Base-by-base conservation (phyloP, 2,329 filamentous ascomycete genomes). In the Tolypocladium ophioglossoides region DNA sequence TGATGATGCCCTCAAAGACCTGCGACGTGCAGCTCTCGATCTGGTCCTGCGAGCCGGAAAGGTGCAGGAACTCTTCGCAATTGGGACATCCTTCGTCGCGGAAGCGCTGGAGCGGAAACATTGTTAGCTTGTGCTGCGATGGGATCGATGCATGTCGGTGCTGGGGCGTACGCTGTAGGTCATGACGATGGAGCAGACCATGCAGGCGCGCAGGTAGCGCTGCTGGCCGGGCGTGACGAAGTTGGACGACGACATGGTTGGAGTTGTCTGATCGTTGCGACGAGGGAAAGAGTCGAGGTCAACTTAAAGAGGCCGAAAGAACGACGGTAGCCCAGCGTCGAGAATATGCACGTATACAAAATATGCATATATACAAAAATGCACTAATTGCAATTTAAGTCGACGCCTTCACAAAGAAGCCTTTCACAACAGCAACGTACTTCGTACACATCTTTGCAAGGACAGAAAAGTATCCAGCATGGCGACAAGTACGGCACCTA, bases 181-280 rank as follows among this genome's bases (percentile, higher is more conserved):
- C 78, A 92, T 90, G 60, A 97, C 89, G 68, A 97, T 87, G 53
- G 90, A 92, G 82, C 94, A 99, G 63, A 97, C 90, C 91, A 99
- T 96, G 78, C 94, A 99, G 66, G 94, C 94, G 72, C 94, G 91
- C 62, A 95, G 82, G 69, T 89, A 85, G 72, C 91, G 89, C 75
- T 87, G 84, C 72, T 94, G 88, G 68, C 78, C 79, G 8, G 87
- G 80, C 18, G 87, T 74, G 58, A 91, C 85, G 70, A 83, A 91
- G 70, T 84, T 86, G 46, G 59, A 55, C 54, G 58, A 49, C 48
- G 37, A 40, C 50, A 40, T 41, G 39, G 38, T 37, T 44, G 39
- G 27, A 18, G 18, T 11, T 48, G 18, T 34, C 27, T 16, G 44
- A 27, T 18, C 27, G 27, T 34, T 48, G 44, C 44, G 44, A 48